Conservation (phyloP, 148 eudicot species). For the Spergularia bocconei region DNA sequence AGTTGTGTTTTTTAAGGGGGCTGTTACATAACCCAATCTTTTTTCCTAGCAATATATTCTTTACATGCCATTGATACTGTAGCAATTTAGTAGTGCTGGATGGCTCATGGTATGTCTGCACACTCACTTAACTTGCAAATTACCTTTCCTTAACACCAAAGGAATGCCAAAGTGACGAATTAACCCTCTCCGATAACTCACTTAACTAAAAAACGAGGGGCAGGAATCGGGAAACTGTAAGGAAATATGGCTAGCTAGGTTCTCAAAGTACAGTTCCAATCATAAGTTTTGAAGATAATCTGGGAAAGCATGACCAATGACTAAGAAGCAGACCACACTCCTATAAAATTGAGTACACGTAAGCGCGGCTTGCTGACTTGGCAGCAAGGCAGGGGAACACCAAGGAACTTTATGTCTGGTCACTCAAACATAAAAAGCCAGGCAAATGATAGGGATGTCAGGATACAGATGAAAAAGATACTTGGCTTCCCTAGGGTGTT, state of each 20-base stretch:
- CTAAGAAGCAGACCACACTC: slow-evolving; percentile 16
- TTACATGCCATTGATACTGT: slow-evolving; percentile 31
- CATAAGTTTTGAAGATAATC: slow-evolving; percentile 8
- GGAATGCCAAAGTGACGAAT: slow-evolving; percentile 32
- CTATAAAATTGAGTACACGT: slow-evolving; percentile 15
- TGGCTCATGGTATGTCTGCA: slow-evolving; percentile 31
- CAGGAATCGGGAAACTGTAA: background rate
- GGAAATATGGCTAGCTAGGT: slow-evolving; percentile 2
- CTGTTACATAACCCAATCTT: slow-evolving; percentile 39
- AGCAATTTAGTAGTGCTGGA: slow-evolving; percentile 25
- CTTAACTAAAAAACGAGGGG: background rate
- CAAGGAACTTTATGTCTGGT: slow-evolving; percentile 37
- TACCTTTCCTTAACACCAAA: slow-evolving; percentile 50
- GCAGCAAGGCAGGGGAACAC: slow-evolving; percentile 30
- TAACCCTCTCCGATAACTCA: slow-evolving; percentile 16
- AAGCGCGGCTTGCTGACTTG: slow-evolving; percentile 31
- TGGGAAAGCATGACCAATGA: slow-evolving; percentile 17
- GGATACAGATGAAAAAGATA: slow-evolving; percentile 63
- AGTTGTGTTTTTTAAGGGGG: slow-evolving; percentile 44
- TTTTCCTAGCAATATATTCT: slow-evolving; percentile 35
- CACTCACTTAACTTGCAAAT: slow-evolving; percentile 22
- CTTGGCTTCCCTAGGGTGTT: slow-evolving; percentile 77
- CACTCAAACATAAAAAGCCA: slow-evolving; percentile 45
- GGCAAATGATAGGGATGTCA: slow-evolving; percentile 47
- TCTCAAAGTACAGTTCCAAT: slow-evolving; percentile 20